A percentile compares a stretch with the other conserved stretches of the same genome.
Conservation (phyloP, 805 yeast genomes). For the Yamadazyma kitorensis region DNA sequence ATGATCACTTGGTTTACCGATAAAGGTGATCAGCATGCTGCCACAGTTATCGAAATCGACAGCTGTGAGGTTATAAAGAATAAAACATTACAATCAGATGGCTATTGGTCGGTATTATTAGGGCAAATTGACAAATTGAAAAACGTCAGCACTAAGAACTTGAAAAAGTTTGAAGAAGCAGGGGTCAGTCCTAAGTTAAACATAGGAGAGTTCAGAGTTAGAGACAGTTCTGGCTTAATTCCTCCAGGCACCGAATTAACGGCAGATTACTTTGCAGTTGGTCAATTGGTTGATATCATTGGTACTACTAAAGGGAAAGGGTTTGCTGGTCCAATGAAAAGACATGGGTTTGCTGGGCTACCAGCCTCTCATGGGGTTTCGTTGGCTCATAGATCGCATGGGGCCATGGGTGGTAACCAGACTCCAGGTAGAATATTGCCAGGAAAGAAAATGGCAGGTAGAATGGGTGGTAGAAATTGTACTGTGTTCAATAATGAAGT, state of each 20-base stretch:
- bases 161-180: slow-evolving; percentile 78
- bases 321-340: slow-evolving; percentile 96
- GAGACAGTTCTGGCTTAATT: slow-evolving; percentile 59
- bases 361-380: slow-evolving; percentile 96
- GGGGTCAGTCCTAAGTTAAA: slow-evolving; percentile 78
- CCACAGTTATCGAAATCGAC: slow-evolving; percentile 85
- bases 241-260: slow-evolving; percentile 74
- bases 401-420: slow-evolving; percentile 95
- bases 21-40: slow-evolving; percentile 69
- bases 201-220: slow-evolving; percentile 77
- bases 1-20: slow-evolving; percentile 83
- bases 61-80: slow-evolving; percentile 80
- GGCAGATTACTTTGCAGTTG: slow-evolving; percentile 81
- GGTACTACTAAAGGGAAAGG: slow-evolving; percentile 92
- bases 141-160: slow-evolving; percentile 53
- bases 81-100: slow-evolving; percentile 69
- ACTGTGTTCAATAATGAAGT: slow-evolving; percentile 78
- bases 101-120: slow-evolving; percentile 81
- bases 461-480: slow-evolving; percentile 76
- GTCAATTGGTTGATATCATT: slow-evolving; percentile 80
- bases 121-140: slow-evolving; percentile 75
- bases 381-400: slow-evolving; percentile 88
- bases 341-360: slow-evolving; percentile 86
- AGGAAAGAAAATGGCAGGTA: slow-evolving; percentile 98
- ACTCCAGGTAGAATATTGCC: slow-evolving; percentile 95